Evolutionary conservation across 1,284 basidiomycete species (phyloP), one percentile per base, ranked within the genome.

Genomic region (Melampsora americana): DNA sequence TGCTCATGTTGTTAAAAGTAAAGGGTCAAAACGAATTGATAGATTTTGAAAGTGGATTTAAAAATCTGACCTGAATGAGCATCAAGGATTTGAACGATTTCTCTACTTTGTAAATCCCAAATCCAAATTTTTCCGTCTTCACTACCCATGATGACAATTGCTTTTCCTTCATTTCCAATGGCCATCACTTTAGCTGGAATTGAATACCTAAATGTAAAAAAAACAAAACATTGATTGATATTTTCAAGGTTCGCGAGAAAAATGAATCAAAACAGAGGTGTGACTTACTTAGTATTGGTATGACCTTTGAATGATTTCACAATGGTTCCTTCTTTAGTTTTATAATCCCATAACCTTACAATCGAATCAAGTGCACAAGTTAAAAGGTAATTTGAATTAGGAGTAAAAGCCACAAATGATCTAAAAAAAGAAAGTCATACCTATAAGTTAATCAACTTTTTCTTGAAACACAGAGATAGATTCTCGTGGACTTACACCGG

Each of bases 251-350:
- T 42, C 12, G 1, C 1, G 11, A 42, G 12, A 42, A 42, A 42
- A 42, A 42, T 42, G 5, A 12, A 11, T n/a, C n/a, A 12, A 42
- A 42, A 7, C 5, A 42, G 23, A 30, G 66, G 28, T 28, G 7
- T 26, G 84, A 82, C 90, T 79, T 89, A 93, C 46, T 91, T 92
- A 50, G 89, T 86, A 82, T 94, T 95, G 5, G 84, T 85, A 81
- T 95, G 93, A 0, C 91, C 92, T 0, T 86, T 88, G 81, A 94
- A 95, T 2, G 94, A 95, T 84, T 98, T 98, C 64, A 97, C 89
- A 78, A 75, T 65, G 3, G 72, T 75, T 2, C 93, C 92, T 78
- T 91, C 90, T 14, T 91, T 91, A n/a, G 89, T 90, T 78, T 93
- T 91, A 79, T 92, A 92, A 82, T 95, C 92, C 94, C 96, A 98